These are phyloP conservation scores for Fusarium ambrosium DNA, from an alignment of 2,329 filamentous ascomycete species.

Conservation along the genomic window DNA sequence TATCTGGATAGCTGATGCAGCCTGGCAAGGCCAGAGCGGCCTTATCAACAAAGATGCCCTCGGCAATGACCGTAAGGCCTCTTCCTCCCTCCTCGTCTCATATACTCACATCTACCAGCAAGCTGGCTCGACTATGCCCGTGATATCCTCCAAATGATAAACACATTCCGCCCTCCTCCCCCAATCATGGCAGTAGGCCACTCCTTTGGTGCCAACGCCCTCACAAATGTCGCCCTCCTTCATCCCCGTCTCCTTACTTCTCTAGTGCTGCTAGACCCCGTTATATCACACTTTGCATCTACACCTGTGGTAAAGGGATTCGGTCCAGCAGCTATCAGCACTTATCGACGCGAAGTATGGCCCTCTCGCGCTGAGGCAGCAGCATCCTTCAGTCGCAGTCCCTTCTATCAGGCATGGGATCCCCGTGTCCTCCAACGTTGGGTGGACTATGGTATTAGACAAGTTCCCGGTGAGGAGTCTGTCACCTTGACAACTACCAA, in stretches of 20 bases:
- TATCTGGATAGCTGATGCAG: slow-evolving; percentile 93
- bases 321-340: slow-evolving; percentile 71
- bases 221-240: slow-evolving; percentile 79
- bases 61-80: slow-evolving; percentile 83
- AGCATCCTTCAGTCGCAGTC: slow-evolving; percentile 72
- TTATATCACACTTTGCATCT: slow-evolving; percentile 69
- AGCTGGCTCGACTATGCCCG: slow-evolving; percentile 88
- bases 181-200: slow-evolving; percentile 90
- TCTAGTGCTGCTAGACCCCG: slow-evolving; percentile 86
- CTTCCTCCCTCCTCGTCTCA: background rate
- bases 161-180: slow-evolving; percentile 83
- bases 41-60: slow-evolving; percentile 80
- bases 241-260: slow-evolving; percentile 85
- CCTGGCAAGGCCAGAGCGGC: slow-evolving; percentile 85
- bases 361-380: slow-evolving; percentile 79
- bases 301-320: slow-evolving; percentile 52
- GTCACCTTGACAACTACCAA: slow-evolving; percentile 86
- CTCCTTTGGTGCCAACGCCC: slow-evolving; percentile 84
- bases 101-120: slow-evolving; percentile 30
- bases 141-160: slow-evolving; percentile 88
- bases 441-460: slow-evolving; percentile 79
- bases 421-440: slow-evolving; percentile 76
- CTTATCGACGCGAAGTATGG: slow-evolving; percentile 84
- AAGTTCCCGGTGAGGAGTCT: slow-evolving; percentile 61
- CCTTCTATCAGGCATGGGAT: slow-evolving; percentile 88